These are phyloP conservation scores for Ricinus communis DNA, from an alignment of 345 rosid species.

Conservation along the genomic window DNA sequence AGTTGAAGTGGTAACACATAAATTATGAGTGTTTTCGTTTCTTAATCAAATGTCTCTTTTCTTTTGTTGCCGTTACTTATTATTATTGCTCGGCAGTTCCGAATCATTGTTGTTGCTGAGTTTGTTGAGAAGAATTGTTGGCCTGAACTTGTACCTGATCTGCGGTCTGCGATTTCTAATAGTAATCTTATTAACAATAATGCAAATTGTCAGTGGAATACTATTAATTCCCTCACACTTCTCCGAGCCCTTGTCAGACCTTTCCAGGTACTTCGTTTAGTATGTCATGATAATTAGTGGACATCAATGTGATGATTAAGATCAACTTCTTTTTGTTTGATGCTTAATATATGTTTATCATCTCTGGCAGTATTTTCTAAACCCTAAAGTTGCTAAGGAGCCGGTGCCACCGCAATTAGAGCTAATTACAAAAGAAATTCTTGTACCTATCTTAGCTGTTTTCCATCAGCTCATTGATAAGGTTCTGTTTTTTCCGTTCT, in stretches of 20 bases:
- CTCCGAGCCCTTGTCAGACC: constrained; percentile 73
- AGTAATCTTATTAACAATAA: constrained; percentile 44
- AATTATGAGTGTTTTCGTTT: neutral
- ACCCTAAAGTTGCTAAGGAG: constrained; percentile 79
- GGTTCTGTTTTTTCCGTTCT: constrained; percentile 40
- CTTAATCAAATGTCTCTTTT: neutral
- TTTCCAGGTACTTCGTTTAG: constrained; percentile 71
- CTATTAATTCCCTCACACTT: constrained; percentile 55
- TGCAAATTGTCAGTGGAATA: constrained; percentile 46
- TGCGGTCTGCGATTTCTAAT: constrained; percentile 57
- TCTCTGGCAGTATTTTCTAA: constrained; percentile 64
- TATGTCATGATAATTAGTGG: neutral
- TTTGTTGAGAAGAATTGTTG: constrained; percentile 67
- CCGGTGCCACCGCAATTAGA: constrained; percentile 81
- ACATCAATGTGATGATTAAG: neutral
- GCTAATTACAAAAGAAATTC: constrained; percentile 60
- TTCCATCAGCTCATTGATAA: constrained; percentile 59
- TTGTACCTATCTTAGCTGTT: constrained; percentile 60
- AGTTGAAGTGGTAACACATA: constrained; percentile 61
- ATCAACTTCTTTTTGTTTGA: neutral
- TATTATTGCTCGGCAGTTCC: constrained; percentile 47
- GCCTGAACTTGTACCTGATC: constrained; percentile 75
- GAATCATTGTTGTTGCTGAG: constrained; percentile 54
- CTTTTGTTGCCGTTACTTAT: constrained; percentile 3
- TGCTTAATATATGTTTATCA: constrained; percentile 7